phyloP scores from a whole-genome alignment of 139 green algal genomes.

The Raphidocelis subcapitata region DNA sequence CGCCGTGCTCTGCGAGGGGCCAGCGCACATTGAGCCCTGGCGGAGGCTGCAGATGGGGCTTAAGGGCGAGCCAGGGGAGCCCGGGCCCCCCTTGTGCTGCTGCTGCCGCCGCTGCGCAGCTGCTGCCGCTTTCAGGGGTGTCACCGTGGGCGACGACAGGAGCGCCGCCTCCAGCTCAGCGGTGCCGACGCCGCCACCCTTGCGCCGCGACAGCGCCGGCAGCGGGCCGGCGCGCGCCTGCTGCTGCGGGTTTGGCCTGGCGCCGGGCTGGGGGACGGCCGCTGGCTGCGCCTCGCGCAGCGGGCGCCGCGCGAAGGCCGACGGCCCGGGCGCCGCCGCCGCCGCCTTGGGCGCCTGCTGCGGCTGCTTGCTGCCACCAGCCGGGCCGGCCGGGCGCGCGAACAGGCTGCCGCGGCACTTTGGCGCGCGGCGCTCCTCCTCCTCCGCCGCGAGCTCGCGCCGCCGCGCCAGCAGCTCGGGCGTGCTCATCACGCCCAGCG shows the following conservation, averaged over 20 bases:
- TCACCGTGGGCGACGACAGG: too few relatives aligned
- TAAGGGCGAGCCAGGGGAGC: neutral
- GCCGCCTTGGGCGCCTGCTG: too few relatives aligned
- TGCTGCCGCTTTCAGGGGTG: constrained; percentile 4
- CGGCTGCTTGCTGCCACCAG: neutral
- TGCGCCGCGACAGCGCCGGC: too few relatives aligned
- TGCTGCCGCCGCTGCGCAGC: constrained; percentile 2
- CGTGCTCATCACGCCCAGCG: neutral
- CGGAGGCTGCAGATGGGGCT: neutral
- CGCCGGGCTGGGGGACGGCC: too few relatives aligned
- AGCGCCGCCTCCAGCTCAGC: too few relatives aligned
- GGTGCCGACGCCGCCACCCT: too few relatives aligned
- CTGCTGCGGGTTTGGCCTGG: too few relatives aligned
- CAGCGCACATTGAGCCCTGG: neutral
- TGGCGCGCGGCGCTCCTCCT: neutral
- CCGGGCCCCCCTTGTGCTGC: neutral
- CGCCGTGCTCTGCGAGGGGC: neutral
- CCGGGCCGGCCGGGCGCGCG: too few relatives aligned
- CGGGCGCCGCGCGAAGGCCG: too few relatives aligned
- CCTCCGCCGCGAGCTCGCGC: neutral
- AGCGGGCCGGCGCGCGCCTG: too few relatives aligned
- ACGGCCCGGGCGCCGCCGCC: too few relatives aligned
- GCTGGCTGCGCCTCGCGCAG: too few relatives aligned
- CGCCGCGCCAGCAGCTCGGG: neutral
- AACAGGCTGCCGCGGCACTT: neutral